A percentile compares a stretch with the other conserved stretches of the same genome.
Evolutionary conservation across 2,329 filamentous ascomycete species (phyloP).

Genomic region (Aureobasidium uvarum): DNA sequence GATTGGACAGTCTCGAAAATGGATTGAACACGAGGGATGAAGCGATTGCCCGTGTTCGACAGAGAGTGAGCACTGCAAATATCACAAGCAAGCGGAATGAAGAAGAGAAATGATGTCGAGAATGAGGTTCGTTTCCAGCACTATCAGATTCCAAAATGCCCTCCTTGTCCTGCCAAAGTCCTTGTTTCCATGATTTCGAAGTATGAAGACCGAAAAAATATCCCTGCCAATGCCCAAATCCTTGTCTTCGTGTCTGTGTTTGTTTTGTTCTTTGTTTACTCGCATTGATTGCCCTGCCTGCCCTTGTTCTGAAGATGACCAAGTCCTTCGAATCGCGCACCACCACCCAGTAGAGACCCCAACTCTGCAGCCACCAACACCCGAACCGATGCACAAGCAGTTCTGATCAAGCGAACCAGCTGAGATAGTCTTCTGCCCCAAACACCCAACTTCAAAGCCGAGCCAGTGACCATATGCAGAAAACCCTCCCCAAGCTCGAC

Average conservation of each 20-base stretch:
- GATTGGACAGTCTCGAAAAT: no score
- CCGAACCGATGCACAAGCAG: neutral
- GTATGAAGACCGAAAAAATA: neutral
- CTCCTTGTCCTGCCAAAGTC: neutral
- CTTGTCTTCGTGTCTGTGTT: neutral
- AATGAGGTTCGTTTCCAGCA: conserved; percentile 16
- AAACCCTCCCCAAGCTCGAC: neutral
- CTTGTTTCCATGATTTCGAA: neutral
- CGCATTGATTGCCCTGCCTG: no score
- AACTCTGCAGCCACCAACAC: neutral
- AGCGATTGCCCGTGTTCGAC: no score
- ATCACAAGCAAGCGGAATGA: neutral
- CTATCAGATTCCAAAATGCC: conserved; percentile 9
- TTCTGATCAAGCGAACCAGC: conserved; percentile 12
- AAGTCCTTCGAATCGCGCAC: neutral
- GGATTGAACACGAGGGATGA: no score
- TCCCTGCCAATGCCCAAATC: neutral
- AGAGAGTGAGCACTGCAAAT: no score
- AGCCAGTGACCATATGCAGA: conserved; percentile 21
- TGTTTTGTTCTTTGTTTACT: neutral
- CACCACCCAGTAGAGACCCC: neutral
- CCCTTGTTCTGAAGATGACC: no score
- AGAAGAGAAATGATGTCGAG: neutral
- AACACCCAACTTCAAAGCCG: neutral
- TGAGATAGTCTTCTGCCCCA: conserved; percentile 1